phyloP scores from a whole-genome alignment of 768 basidiomycete genomes.

The Amanita exitialis region DNA sequence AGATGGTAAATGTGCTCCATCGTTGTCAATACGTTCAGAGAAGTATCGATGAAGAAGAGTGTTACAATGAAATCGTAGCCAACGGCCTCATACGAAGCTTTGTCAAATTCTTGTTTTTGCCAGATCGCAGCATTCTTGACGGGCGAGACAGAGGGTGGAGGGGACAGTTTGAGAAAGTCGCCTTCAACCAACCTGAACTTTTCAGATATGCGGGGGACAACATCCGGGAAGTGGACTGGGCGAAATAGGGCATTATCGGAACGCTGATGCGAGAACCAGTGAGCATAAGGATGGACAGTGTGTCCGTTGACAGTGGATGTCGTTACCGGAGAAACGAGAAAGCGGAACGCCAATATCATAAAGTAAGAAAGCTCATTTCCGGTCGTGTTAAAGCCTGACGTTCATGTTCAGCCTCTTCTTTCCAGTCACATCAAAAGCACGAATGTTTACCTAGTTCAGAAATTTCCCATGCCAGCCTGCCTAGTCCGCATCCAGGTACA shows the following conservation, averaged over 20 bases:
- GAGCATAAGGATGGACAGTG: conserved; percentile 46
- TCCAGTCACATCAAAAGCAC: not conserved
- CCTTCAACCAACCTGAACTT: conserved; percentile 37
- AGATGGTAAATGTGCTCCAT: conserved; percentile 47
- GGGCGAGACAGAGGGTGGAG: conserved; percentile 9
- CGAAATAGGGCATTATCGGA: conserved; percentile 40
- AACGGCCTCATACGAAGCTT: conserved; percentile 1
- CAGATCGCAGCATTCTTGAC: not conserved
- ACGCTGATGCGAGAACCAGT: conserved; percentile 66
- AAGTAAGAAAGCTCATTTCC: conserved; percentile 58
- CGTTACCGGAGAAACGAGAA: conserved; percentile 39
- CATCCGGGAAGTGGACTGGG: conserved; percentile 48
- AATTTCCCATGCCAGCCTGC: conserved; percentile 61
- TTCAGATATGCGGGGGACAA: conserved; percentile 35
- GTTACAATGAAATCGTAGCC: conserved; percentile 56
- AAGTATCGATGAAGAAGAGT: conserved; percentile 60
- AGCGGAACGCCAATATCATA: conserved; percentile 53
- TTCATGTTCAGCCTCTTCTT: not conserved
- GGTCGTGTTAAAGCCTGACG: conserved; percentile 42
- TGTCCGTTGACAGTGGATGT: conserved; percentile 37
- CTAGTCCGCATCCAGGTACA: conserved; percentile 56
- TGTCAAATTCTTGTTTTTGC: not conserved
- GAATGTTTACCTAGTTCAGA: conserved; percentile 40
- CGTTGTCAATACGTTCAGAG: conserved; percentile 39
- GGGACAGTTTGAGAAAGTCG: conserved; percentile 43